These are phyloP conservation scores for Neurospora tetrasperma DNA, from an alignment of 495 filamentous ascomycete genomes.

Conservation along the genomic window DNA sequence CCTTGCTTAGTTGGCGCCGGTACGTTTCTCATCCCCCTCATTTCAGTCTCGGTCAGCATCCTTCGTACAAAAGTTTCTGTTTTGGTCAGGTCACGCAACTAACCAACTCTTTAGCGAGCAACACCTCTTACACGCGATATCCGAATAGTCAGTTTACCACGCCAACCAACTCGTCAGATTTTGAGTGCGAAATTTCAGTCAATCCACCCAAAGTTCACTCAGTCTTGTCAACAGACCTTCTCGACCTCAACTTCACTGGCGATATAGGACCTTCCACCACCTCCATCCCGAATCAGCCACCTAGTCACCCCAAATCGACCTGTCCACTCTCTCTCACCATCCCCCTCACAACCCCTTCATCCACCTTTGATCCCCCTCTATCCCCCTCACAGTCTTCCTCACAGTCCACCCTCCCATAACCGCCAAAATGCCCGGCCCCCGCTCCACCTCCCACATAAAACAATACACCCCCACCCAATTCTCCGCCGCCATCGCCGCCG, in stretches of 20 bases:
- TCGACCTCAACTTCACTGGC: neutral
- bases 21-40: neutral
- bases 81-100: neutral
- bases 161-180: neutral
- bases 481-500: neutral
- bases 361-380: neutral
- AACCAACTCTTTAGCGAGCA: neutral
- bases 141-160: neutral
- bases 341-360: neutral
- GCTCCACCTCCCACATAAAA: neutral
- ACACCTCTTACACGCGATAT: neutral
- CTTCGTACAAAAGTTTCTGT: neutral
- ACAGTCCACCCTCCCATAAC: too few species aligned
- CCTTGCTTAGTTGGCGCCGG: slow-evolving; percentile 4
- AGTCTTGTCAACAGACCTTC: neutral
- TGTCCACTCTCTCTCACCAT: neutral
- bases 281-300: neutral
- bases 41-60: neutral
- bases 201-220: neutral
- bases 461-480: neutral
- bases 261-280: neutral
- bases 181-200: too few species aligned
- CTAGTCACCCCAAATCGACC: neutral
- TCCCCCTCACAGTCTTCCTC: too few species aligned
- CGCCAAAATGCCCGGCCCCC: neutral